A percentile compares a stretch with the other conserved stretches of the same genome.
These are phyloP conservation scores for Cyamopsis tetragonoloba DNA, from an alignment of 306 rosid species.

Conservation along the genomic window DNA sequence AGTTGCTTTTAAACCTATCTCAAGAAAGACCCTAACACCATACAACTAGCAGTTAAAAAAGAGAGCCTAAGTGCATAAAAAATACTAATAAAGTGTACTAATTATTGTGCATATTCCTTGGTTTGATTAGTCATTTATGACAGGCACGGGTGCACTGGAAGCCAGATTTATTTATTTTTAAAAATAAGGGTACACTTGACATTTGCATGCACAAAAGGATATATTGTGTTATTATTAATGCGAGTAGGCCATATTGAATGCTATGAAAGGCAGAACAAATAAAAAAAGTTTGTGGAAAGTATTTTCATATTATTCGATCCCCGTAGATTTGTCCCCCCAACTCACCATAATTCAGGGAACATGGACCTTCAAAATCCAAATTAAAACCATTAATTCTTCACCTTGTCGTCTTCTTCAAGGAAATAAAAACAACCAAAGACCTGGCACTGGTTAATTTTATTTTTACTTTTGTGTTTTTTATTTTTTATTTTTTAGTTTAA, in stretches of 20 bases:
- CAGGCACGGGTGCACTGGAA: background rate
- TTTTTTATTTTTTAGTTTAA: too few species aligned
- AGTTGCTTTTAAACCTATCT: too few species aligned
- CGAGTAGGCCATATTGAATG: background rate
- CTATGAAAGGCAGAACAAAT: background rate
- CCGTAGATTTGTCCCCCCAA: constrained; percentile 5
- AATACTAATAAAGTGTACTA: background rate
- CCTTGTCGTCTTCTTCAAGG: background rate
- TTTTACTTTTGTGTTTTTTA: too few species aligned
- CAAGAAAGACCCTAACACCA: background rate
- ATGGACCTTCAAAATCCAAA: background rate
- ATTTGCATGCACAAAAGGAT: background rate
- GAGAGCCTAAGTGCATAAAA: background rate
- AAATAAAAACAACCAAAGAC: background rate
- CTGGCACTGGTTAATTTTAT: too few species aligned
- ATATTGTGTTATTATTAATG: background rate
- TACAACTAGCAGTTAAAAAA: background rate
- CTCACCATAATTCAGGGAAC: background rate
- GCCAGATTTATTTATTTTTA: background rate
- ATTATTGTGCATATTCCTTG: background rate
- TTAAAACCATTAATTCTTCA: too few species aligned
- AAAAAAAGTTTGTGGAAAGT: background rate
- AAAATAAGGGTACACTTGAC: background rate
- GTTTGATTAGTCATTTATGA: background rate
- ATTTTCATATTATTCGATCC: constrained; percentile 3